These are phyloP conservation scores for Tremellales sp. DNA, from an alignment of 1,284 basidiomycete species.

Conservation along the genomic window DNA sequence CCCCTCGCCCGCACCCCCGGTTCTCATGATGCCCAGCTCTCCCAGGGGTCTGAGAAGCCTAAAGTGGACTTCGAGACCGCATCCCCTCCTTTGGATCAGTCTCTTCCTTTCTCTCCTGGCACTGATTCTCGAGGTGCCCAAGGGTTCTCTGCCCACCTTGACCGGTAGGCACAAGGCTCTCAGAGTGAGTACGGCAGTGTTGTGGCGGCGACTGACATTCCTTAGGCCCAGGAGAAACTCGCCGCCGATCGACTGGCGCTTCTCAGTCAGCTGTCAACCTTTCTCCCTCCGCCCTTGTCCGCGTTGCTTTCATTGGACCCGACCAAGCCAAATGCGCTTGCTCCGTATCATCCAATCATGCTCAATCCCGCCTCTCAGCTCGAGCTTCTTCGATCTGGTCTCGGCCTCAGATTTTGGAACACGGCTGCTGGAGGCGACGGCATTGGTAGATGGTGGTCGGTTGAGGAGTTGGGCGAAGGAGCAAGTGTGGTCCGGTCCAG, in stretches of 20 bases:
- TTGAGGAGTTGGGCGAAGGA: constrained; percentile 38
- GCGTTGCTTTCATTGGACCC: constrained; percentile 18
- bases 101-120: constrained; percentile 32
- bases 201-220: no score
- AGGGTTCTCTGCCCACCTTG: constrained; percentile 39
- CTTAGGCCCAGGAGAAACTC: constrained; percentile 34
- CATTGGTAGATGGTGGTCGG: constrained; percentile 33
- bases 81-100: constrained; percentile 43
- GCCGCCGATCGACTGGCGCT: constrained; percentile 34
- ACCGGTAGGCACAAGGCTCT: constrained; percentile 41
- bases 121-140: constrained; percentile 40
- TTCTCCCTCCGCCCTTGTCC: constrained; percentile 41
- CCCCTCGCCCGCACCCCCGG: no score
- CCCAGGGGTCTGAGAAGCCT: no score
- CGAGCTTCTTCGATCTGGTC: constrained; percentile 22
- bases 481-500: constrained; percentile 32
- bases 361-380: constrained; percentile 6
- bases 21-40: neutral
- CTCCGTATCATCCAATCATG: neutral
- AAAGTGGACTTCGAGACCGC: constrained; percentile 26
- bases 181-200: constrained; percentile 27
- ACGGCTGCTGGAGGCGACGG: constrained; percentile 11
- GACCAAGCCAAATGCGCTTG: neutral
- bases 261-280: constrained; percentile 33
- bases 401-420: constrained; percentile 28